Evolutionary conservation across 495 filamentous ascomycete genomes (phyloP).

Genomic region (Jackrogersella multiformis): DNA sequence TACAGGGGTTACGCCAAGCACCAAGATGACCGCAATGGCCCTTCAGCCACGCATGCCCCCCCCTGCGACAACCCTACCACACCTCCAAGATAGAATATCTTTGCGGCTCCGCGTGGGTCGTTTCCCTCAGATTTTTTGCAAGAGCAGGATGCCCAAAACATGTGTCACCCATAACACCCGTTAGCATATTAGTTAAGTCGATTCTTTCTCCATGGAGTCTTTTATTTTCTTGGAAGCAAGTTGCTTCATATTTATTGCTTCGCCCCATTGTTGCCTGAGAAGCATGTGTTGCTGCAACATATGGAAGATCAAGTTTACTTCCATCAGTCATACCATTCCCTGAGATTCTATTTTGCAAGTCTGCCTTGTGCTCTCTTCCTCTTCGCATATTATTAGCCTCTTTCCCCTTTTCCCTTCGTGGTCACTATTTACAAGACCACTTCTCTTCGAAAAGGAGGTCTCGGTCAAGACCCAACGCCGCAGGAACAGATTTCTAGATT

Average conservation of each 20-base stretch:
- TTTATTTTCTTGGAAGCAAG: constrained; percentile 35
- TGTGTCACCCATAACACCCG: constrained; percentile 18
- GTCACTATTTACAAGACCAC: constrained; percentile 9
- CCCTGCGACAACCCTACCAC: background rate
- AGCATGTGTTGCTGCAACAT: constrained; percentile 17
- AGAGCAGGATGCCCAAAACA: constrained; percentile 30
- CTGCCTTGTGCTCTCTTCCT: constrained; percentile 17
- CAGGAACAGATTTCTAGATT: constrained; percentile 2
- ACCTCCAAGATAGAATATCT: constrained; percentile 4
- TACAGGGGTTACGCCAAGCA: constrained; percentile 27
- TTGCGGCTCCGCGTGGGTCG: constrained; percentile 39
- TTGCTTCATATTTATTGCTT: constrained; percentile 34
- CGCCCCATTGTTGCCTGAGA: constrained; percentile 39
- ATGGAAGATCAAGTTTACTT: constrained; percentile 28
- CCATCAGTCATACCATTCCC: constrained; percentile 27
- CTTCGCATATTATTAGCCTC: constrained; percentile 18
- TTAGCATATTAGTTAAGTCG: constrained; percentile 38
- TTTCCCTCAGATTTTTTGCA: constrained; percentile 13
- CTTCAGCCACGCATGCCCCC: constrained; percentile 31
- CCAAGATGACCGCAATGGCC: constrained; percentile 30
- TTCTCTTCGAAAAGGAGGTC: constrained; percentile 18
- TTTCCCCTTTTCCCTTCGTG: constrained; percentile 17
- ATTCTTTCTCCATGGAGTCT: constrained; percentile 34
- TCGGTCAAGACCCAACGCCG: constrained; percentile 17
- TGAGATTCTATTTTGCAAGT: constrained; percentile 14